phyloP scores from a whole-genome alignment of 75 land plant species.

The Picea glauca region DNA sequence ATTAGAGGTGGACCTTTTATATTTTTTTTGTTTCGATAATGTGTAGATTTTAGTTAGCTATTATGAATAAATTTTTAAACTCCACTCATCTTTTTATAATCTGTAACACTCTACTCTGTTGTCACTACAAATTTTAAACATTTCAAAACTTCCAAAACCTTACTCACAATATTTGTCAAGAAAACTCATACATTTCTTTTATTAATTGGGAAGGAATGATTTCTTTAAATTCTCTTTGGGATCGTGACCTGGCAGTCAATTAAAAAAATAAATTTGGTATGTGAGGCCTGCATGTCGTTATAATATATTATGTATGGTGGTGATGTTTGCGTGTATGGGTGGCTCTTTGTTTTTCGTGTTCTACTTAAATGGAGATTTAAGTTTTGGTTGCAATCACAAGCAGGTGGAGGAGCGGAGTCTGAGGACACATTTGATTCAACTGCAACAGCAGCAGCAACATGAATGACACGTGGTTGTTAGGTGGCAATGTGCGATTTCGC shows the following conservation, averaged over 20 bases:
- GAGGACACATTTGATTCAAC: constrained; percentile 20
- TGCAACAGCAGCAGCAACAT: not conserved
- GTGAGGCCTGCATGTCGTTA: not conserved
- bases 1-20: constrained; percentile 21
- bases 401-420: constrained; percentile 27
- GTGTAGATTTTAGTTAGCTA: too few species aligned
- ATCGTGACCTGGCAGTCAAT: not conserved
- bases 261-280: not conserved
- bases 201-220: too few species aligned
- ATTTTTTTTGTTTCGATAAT: not conserved
- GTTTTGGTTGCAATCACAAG: not conserved
- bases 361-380: not conserved
- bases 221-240: too few species aligned
- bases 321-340: not conserved
- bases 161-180: too few species aligned
- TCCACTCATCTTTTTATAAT: too few species aligned
- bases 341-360: not conserved
- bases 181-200: too few species aligned
- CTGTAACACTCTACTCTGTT: too few species aligned
- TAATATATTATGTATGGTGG: not conserved
- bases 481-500: too few species aligned
- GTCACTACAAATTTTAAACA: too few species aligned
- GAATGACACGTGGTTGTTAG: too few species aligned
- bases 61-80: too few species aligned
- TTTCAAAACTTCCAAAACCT: too few species aligned